Evolutionary conservation across 2,329 filamentous ascomycete genomes (phyloP).

Genomic region (Penicillium sp.): DNA sequence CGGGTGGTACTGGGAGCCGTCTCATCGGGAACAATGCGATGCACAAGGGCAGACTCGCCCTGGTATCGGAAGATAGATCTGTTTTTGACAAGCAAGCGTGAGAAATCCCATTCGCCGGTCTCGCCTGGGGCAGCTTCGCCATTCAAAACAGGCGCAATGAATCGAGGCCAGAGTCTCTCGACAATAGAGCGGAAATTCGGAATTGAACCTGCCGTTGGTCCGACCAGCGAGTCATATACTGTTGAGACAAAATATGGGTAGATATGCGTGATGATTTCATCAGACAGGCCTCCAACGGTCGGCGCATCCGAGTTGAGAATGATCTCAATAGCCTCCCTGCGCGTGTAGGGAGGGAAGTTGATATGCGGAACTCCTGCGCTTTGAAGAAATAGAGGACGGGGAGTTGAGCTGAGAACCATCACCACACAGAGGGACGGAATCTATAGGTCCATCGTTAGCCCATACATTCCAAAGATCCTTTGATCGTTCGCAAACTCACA

Average conservation of each 20-base stretch:
- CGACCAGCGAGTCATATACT: slow-evolving; percentile 83
- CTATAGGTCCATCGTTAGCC: slow-evolving; percentile 46
- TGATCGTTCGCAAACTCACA: slow-evolving; percentile 52
- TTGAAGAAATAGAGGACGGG: slow-evolving; percentile 70
- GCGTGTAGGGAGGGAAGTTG: slow-evolving; percentile 81
- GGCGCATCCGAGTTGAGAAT: slow-evolving; percentile 60
- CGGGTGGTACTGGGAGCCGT: slow-evolving; percentile 14
- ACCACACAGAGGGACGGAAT: slow-evolving; percentile 76
- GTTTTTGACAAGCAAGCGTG: slow-evolving; percentile 69
- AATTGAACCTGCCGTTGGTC: slow-evolving; percentile 77
- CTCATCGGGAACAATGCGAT: slow-evolving; percentile 42
- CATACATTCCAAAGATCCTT: background rate
- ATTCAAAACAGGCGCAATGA: slow-evolving; percentile 74
- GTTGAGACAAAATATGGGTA: slow-evolving; percentile 74
- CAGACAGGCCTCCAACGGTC: slow-evolving; percentile 31
- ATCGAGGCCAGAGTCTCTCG: slow-evolving; percentile 78
- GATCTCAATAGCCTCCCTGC: slow-evolving; percentile 76
- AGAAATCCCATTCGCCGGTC: slow-evolving; percentile 72
- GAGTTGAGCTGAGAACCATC: slow-evolving; percentile 70
- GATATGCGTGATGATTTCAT: slow-evolving; percentile 33
- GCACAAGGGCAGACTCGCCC: slow-evolving; percentile 47
- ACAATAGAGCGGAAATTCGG: slow-evolving; percentile 71
- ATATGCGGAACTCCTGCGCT: slow-evolving; percentile 72
- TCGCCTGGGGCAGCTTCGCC: slow-evolving; percentile 56
- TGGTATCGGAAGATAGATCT: slow-evolving; percentile 48